Evolutionary conservation across 257 asterid genomes (phyloP).

Genomic region (Nicotiana obtusifolia): DNA sequence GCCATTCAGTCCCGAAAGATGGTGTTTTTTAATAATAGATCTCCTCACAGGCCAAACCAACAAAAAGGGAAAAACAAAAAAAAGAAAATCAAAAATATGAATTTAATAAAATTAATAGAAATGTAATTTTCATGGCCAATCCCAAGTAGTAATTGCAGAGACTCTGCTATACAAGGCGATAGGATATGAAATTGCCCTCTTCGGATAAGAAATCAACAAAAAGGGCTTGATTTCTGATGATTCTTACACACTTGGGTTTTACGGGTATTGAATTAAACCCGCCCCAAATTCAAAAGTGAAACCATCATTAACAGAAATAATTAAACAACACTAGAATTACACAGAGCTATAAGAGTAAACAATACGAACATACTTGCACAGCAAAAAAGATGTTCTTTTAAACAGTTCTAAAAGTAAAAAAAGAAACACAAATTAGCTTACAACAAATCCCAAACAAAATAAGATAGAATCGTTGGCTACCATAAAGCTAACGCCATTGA

Average conservation of each 20-base stretch:
- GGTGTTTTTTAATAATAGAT: slow-evolving; percentile 35
- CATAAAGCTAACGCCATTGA: neutral
- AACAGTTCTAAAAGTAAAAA: neutral
- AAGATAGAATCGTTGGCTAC: too few species aligned
- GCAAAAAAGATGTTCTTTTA: too few species aligned
- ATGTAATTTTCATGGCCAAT: slow-evolving; percentile 68
- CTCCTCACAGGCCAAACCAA: slow-evolving; percentile 59
- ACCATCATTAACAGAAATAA: neutral
- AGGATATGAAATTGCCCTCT: slow-evolving; percentile 59
- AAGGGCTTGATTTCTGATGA: slow-evolving; percentile 12
- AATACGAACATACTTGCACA: neutral
- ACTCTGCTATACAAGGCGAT: slow-evolving; percentile 65
- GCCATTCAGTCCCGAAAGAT: slow-evolving; percentile 86
- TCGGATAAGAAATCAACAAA: slow-evolving; percentile 18
- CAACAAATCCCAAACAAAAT: neutral
- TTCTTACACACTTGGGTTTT: neutral
- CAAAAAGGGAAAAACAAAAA: too few species aligned
- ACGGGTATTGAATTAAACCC: neutral
- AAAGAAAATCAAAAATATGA: neutral
- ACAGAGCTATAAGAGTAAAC: neutral
- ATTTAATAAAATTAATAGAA: neutral
- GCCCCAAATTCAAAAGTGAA: neutral
- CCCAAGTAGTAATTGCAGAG: slow-evolving; percentile 56
- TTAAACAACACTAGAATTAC: neutral
- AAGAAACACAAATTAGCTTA: too few species aligned